These are phyloP conservation scores for Zymoseptoria brevis DNA, from an alignment of 2,329 filamentous ascomycete genomes.

Conservation along the genomic window DNA sequence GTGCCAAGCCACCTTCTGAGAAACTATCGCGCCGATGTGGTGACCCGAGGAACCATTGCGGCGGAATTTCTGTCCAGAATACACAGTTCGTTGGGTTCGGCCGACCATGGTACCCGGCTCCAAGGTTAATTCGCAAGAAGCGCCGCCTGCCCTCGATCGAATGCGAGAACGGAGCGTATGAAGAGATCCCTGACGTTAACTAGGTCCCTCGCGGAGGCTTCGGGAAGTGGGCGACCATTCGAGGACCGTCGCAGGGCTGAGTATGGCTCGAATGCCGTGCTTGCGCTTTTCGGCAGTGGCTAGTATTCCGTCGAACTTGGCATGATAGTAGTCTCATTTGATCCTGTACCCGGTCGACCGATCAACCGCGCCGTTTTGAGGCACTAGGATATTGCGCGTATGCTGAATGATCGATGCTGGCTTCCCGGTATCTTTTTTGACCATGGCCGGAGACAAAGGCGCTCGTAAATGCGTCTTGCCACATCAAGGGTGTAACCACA, in stretches of 20 bases:
- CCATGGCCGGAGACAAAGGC: slow-evolving; percentile 31
- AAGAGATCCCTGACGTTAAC: not conserved
- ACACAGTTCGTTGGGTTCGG: not conserved
- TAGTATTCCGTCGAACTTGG: not conserved
- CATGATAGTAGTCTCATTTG: not conserved
- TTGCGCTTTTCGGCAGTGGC: not conserved
- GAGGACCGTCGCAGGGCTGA: not conserved
- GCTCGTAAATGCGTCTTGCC: slow-evolving; percentile 41
- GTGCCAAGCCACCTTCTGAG: not conserved
- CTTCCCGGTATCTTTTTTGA: slow-evolving; percentile 41
- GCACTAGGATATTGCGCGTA: slow-evolving; percentile 11
- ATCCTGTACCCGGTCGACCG: not conserved
- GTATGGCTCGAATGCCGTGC: not conserved
- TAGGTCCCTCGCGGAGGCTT: not conserved
- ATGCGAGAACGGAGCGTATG: not conserved
- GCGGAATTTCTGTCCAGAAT: not conserved
- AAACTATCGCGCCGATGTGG: not conserved
- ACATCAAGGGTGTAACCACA: slow-evolving; percentile 43
- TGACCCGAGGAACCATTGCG: not conserved
- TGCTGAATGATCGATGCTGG: slow-evolving; percentile 24
- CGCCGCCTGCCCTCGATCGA: not conserved
- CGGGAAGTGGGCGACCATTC: not conserved
- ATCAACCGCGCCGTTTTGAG: slow-evolving; percentile 16
- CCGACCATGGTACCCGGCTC: not conserved
- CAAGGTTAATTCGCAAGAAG: not conserved